Evolutionary conservation across 2,329 filamentous ascomycete genomes (phyloP), one percentile per base, ranked within the genome.

Genomic region (Aspergillus novoparasiticus): DNA sequence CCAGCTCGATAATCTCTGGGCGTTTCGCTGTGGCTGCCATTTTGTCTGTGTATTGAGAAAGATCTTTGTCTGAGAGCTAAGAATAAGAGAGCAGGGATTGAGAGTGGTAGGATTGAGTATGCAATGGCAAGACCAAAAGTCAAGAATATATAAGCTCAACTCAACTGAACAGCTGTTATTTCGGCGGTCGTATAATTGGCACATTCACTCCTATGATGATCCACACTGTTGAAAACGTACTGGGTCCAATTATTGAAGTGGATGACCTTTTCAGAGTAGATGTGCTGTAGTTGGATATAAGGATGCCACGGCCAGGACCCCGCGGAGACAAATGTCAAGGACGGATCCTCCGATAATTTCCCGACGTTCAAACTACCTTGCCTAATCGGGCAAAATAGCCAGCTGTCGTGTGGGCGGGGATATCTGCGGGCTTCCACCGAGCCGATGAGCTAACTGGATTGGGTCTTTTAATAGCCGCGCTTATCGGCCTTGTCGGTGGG

Each of bases 1-100:
- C 72, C 39, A 76, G 62, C 36, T 69, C 71, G 34, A 76, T 75
- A 36, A 76, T 69, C 23, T 77, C 74, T 0, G 69, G 66, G 5
- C 70, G 64, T 67, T 76, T 75, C 39, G 64, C 69, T 1, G 64
- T 64, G 4, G 71, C 68, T 21, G 75, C 70, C 21, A 58, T 55
- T 46, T 21, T 57, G 30, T 41, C 11, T 34, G 3, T 46, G n/a
- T 46, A 4, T n/a, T 14, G 48, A 36, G 1, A 21, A 50, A 8
- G 32, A n/a, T 14, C 1, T 14, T 21, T 23, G 11, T 23, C 9
- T 5, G 3, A 14, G 4, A 12, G 21, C 11, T 21, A 43, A 21
- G 21, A 48, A 48, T 11, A 14, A 46, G 12, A 45, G 6, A 6
- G 9, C 11, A 46, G 21, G 6, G n/a, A 11, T 23, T 46, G 43